Evolutionary conservation across 176 grass and related monocot genomes (phyloP).

Genomic region (Oryza longistaminata): DNA sequence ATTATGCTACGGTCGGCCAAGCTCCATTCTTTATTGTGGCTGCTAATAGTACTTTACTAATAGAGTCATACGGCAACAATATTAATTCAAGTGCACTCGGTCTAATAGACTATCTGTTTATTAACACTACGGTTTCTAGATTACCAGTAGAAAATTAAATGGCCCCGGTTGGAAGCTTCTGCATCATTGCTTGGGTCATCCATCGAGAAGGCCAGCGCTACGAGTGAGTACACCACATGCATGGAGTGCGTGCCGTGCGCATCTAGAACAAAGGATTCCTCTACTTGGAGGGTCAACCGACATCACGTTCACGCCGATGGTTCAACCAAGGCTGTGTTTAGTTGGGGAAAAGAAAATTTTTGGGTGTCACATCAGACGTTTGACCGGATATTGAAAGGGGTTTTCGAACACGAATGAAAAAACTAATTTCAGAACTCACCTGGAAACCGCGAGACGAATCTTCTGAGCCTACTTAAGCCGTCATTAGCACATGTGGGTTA

Average conservation of each 20-base stretch:
- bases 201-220: neutral
- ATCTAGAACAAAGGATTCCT: neutral
- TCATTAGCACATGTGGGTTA: too few species aligned
- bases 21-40: neutral
- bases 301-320: neutral
- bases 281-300: neutral
- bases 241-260: neutral
- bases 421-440: too few species aligned
- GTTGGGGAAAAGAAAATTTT: too few species aligned
- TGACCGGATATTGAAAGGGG: too few species aligned
- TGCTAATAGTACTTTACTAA: neutral
- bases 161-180: neutral
- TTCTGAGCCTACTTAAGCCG: too few species aligned
- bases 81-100: neutral
- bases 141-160: neutral
- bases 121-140: conserved; percentile 5
- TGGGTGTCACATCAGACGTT: too few species aligned
- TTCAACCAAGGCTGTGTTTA: too few species aligned
- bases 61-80: neutral
- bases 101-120: neutral
- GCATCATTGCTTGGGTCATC: neutral
- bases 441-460: too few species aligned
- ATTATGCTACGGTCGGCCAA: neutral
- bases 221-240: neutral
- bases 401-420: too few species aligned